A percentile compares a stretch with the other conserved stretches of the same genome.
phyloP scores from a whole-genome alignment of 2,329 filamentous ascomycete genomes.

The Ciborinia camelliae region DNA sequence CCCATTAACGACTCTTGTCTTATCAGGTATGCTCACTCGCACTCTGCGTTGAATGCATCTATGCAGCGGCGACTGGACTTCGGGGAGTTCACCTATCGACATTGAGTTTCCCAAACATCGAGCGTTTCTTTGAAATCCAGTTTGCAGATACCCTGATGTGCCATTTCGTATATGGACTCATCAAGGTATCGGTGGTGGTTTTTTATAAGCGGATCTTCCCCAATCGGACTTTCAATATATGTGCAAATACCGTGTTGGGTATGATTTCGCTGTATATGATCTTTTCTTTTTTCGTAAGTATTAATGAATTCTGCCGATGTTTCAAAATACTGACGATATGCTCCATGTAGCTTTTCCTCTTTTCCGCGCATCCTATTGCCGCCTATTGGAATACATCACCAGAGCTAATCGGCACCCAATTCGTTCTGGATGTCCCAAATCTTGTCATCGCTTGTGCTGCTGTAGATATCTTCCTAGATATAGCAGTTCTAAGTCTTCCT shows the following conservation, averaged over 20 bases:
- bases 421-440: background rate
- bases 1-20: background rate
- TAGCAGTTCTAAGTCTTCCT: slow-evolving; percentile 1
- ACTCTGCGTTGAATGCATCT: background rate
- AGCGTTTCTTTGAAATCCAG: slow-evolving; percentile 4
- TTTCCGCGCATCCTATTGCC: background rate
- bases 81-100: slow-evolving; percentile 8
- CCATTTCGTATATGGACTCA: slow-evolving; percentile 14
- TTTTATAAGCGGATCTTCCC: slow-evolving; percentile 16
- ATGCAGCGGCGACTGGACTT: slow-evolving; percentile 11
- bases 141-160: slow-evolving; percentile 14
- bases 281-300: slow-evolving; percentile 8
- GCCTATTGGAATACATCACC: slow-evolving; percentile 3
- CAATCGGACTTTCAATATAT: background rate
- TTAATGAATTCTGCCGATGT: background rate
- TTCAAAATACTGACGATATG: background rate
- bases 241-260: slow-evolving; percentile 3
- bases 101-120: background rate
- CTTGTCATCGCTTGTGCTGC: slow-evolving; percentile 11
- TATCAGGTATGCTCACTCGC: slow-evolving; percentile 4
- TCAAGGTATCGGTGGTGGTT: slow-evolving; percentile 12
- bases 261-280: slow-evolving; percentile 14
- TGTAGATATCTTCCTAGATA: slow-evolving; percentile 11
- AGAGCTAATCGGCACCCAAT: slow-evolving; percentile 1
- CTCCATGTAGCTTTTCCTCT: background rate